Conservation (phyloP, 305 asterid genomes). For the Fraxinus latifolia region DNA sequence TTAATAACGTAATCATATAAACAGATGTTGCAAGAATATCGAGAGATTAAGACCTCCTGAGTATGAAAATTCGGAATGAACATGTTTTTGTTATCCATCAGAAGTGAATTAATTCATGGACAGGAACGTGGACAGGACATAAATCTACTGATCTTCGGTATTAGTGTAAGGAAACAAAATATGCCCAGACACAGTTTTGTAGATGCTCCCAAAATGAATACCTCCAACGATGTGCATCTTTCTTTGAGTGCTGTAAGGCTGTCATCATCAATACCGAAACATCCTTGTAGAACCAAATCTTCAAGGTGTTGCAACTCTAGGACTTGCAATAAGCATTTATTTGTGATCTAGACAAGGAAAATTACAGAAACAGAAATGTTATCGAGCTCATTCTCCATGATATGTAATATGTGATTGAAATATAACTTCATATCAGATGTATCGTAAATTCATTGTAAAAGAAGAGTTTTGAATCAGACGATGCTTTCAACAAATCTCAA, state of each 20-base stretch:
- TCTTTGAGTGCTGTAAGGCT: conserved; percentile 59
- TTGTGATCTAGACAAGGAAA: conserved; percentile 54
- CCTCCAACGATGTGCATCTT: conserved; percentile 79
- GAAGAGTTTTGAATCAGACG: not conserved
- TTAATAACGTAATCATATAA: not conserved
- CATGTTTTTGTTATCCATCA: not conserved
- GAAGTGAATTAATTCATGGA: not conserved
- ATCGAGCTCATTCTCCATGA: conserved; percentile 8
- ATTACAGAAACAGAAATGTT: not conserved
- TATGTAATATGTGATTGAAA: not conserved
- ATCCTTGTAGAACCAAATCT: conserved; percentile 76
- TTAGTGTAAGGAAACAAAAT: not conserved
- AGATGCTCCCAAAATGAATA: conserved; percentile 24
- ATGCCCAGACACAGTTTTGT: not conserved
- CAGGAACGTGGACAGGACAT: not conserved
- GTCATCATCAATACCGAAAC: conserved; percentile 76
- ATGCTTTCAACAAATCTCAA: not conserved
- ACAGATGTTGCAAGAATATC: not conserved
- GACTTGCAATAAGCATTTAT: conserved; percentile 59
- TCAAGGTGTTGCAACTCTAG: conserved; percentile 67
- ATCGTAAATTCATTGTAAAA: not conserved
- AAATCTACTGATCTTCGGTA: not conserved
- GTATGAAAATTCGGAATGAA: not conserved
- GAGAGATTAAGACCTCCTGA: not conserved
- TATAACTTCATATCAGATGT: conserved; percentile 1